Evolutionary conservation across 2,329 filamentous ascomycete genomes (phyloP).

Genomic region (Fusarium fujikuroi): DNA sequence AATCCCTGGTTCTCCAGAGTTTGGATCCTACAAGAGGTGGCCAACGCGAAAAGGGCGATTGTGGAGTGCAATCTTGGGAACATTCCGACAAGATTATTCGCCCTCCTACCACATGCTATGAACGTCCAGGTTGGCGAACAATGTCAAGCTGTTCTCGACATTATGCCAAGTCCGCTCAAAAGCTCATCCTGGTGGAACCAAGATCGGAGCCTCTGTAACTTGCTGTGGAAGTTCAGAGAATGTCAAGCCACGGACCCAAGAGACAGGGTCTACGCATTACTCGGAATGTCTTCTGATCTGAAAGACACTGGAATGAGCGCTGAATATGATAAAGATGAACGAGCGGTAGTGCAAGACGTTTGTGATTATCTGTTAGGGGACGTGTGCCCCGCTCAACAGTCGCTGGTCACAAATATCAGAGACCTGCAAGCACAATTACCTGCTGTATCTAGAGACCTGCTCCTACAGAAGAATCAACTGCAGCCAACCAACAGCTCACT

Average conservation of each 20-base stretch:
- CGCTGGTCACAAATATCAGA: no score
- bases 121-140: background rate
- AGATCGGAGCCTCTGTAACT: background rate
- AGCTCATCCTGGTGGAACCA: no score
- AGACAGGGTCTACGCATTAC: slow-evolving; percentile 9
- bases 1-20: slow-evolving; percentile 21
- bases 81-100: background rate
- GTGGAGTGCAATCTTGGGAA: background rate
- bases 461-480: no score
- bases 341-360: no score
- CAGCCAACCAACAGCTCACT: no score
- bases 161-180: no score
- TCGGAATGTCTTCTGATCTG: slow-evolving; percentile 5
- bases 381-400: no score
- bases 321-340: no score
- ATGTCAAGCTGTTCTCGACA: slow-evolving; percentile 23
- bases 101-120: background rate
- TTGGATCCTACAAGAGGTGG: slow-evolving; percentile 24
- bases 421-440: no score
- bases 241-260: slow-evolving; percentile 9
- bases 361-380: no score
- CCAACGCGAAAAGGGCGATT: background rate
- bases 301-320: no score
- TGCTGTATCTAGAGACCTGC: no score
- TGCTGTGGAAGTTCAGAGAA: background rate